Evolutionary conservation across 2,329 filamentous ascomycete species (phyloP).

Genomic region (Monilinia polystroma): DNA sequence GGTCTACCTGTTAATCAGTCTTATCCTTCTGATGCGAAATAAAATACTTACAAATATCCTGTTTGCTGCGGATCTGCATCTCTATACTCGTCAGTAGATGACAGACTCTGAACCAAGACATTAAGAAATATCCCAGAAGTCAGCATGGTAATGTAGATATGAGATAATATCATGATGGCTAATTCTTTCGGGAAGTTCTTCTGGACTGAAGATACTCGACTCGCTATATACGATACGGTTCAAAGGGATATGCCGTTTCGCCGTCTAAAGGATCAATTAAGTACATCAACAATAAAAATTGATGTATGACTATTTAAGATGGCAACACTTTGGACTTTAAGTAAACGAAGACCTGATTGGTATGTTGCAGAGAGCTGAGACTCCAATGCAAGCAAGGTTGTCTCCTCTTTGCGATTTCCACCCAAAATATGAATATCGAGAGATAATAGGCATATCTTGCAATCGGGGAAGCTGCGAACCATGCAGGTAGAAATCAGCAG

Average conservation of each 20-base stretch:
- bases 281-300: background rate
- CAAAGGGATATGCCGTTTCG: background rate
- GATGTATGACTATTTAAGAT: background rate
- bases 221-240: background rate
- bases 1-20: background rate
- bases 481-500: background rate
- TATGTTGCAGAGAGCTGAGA: background rate
- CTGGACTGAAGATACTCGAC: background rate
- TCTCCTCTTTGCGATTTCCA: background rate
- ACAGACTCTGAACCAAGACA: background rate
- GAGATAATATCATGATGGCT: background rate
- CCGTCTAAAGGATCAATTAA: background rate
- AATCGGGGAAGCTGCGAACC: constrained; percentile 2
- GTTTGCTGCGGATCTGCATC: constrained; percentile 19
- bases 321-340: too few relatives aligned
- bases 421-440: background rate
- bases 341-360: background rate
- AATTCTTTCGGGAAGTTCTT: background rate
- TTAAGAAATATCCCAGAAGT: background rate
- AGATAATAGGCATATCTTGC: background rate
- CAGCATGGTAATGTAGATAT: background rate
- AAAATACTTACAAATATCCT: constrained; percentile 8
- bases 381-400: background rate
- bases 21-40: background rate
- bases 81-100: constrained; percentile 19